Evolutionary conservation across 441 rosid genomes (phyloP).

Genomic region (Lepidium campestre): DNA sequence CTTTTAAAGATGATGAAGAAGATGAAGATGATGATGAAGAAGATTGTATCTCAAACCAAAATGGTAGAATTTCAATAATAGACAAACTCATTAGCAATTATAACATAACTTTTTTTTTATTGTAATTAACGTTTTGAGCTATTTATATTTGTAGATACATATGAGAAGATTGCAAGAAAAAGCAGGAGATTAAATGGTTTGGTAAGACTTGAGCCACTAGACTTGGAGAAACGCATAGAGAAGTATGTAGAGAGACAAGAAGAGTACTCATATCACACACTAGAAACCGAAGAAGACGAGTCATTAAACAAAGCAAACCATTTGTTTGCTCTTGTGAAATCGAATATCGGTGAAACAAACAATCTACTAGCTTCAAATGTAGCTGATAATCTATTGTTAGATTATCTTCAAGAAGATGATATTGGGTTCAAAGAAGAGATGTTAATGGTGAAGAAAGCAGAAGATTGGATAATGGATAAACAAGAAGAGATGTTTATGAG

Average conservation of each 20-base stretch:
- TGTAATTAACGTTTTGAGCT: background rate
- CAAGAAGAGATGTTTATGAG: constrained; percentile 39
- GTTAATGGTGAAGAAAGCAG: constrained; percentile 28
- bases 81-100: background rate
- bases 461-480: constrained; percentile 53
- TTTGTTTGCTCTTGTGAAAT: constrained; percentile 19
- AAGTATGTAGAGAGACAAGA: constrained; percentile 9
- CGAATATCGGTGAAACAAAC: constrained; percentile 6
- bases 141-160: background rate
- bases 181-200: constrained; percentile 5
- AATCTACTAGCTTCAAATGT: background rate
- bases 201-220: constrained; percentile 16
- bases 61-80: background rate
- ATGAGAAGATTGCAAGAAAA: constrained; percentile 13
- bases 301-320: constrained; percentile 13
- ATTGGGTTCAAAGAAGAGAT: constrained; percentile 12
- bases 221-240: constrained; percentile 22
- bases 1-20: constrained; percentile 46
- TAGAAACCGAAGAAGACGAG: constrained; percentile 5
- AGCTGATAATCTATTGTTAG: constrained; percentile 19
- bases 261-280: background rate
- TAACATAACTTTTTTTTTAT: too few species aligned
- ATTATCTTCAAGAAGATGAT: constrained; percentile 25
- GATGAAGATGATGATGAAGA: constrained; percentile 23
- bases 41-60: constrained; percentile 7